Evolutionary conservation across 179 eudicot species (phyloP).

Genomic region (Silene coronaria): DNA sequence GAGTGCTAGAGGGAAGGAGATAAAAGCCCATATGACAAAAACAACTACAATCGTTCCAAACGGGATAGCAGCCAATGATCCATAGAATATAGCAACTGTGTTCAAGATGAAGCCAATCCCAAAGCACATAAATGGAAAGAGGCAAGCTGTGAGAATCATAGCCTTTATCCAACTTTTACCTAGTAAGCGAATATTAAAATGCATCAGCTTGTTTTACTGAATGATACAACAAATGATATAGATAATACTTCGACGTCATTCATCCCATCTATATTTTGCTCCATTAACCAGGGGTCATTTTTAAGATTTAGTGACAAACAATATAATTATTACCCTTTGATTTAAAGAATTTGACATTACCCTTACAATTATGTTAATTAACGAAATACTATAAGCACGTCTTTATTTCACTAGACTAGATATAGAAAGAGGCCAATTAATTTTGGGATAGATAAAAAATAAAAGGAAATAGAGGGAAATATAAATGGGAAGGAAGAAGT

Average conservation of each 20-base stretch:
- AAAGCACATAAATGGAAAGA: conserved; percentile 88
- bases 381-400: too few species aligned
- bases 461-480: background rate
- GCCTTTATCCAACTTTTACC: conserved; percentile 86
- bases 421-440: too few species aligned
- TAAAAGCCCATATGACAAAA: conserved; percentile 81
- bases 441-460: background rate
- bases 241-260: too few species aligned
- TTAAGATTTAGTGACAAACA: too few species aligned
- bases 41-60: conserved; percentile 86
- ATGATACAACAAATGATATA: too few species aligned
- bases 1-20: conserved; percentile 87
- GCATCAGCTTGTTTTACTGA: background rate
- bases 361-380: too few species aligned
- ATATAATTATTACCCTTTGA: too few species aligned
- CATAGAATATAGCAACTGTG: conserved; percentile 82
- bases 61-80: conserved; percentile 89
- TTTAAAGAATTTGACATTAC: too few species aligned
- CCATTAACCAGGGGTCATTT: too few species aligned
- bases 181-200: conserved; percentile 24
- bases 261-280: too few species aligned
- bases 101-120: conserved; percentile 81
- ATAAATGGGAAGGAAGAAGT: too few species aligned
- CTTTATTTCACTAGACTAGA: too few species aligned
- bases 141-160: conserved; percentile 80